These are phyloP conservation scores for Lathyrus sativus DNA, from an alignment of 306 rosid genomes.

Conservation along the genomic window DNA sequence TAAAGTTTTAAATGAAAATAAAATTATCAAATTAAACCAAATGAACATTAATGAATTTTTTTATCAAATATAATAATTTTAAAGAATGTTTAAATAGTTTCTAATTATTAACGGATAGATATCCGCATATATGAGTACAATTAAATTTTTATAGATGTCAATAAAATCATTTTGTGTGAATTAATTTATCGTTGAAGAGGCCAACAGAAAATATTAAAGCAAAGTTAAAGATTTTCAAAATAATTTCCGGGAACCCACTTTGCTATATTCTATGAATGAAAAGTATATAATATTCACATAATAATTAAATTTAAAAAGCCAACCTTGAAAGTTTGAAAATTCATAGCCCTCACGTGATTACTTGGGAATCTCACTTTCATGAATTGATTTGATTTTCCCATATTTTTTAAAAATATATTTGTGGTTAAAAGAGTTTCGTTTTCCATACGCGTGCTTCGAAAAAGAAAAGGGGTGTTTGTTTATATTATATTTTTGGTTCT, in stretches of 20 bases:
- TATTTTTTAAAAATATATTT: constrained; percentile 18
- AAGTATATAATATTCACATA: constrained; percentile 13
- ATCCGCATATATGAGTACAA: too few relatives aligned
- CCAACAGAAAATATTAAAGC: too few relatives aligned
- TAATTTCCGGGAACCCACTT: constrained; percentile 45
- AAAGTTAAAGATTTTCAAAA: constrained; percentile 18
- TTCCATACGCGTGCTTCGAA: constrained; percentile 40
- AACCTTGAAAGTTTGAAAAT: constrained; percentile 46
- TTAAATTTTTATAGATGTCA: too few relatives aligned
- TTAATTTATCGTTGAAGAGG: too few relatives aligned
- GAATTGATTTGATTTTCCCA: constrained; percentile 38
- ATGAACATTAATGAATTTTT: too few relatives aligned
- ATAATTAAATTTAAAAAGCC: constrained; percentile 20
- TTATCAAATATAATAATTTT: too few relatives aligned
- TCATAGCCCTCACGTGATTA: constrained; percentile 54
- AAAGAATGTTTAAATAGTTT: too few relatives aligned
- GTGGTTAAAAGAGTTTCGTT: constrained; percentile 38
- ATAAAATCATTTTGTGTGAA: too few relatives aligned
- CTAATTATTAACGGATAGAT: too few relatives aligned
- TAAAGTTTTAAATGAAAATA: too few relatives aligned
- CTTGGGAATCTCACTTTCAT: constrained; percentile 54
- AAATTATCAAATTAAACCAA: too few relatives aligned
- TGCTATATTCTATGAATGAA: constrained; percentile 41
- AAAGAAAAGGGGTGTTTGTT: constrained; percentile 25
- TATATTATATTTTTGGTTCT: constrained; percentile 1